phyloP scores from a whole-genome alignment of 2,329 filamentous ascomycete species.

The Rhexocercosporidium sp. region DNA sequence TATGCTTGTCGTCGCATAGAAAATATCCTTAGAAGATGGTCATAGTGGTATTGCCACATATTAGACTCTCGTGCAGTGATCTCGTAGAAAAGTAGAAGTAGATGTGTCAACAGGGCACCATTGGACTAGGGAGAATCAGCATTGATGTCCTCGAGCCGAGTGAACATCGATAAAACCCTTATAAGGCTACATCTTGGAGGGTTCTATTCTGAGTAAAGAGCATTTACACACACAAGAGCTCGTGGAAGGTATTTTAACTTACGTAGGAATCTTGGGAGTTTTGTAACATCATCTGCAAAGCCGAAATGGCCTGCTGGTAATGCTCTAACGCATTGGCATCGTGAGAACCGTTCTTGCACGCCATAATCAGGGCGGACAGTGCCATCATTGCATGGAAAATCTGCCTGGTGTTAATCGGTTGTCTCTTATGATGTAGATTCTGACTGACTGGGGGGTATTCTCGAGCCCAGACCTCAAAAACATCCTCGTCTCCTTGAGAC shows the following conservation, averaged over 20 bases:
- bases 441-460: slow-evolving; percentile 50
- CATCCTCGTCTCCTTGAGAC: slow-evolving; percentile 42
- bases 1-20: slow-evolving; percentile 50
- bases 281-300: slow-evolving; percentile 50
- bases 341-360: too few species aligned
- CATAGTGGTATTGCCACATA: slow-evolving; percentile 58
- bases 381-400: too few species aligned
- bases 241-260: neutral
- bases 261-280: slow-evolving; percentile 53
- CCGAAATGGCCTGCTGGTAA: slow-evolving; percentile 57
- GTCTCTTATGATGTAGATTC: neutral
- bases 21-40: slow-evolving; percentile 55
- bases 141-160: neutral
- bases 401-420: neutral
- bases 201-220: too few species aligned
- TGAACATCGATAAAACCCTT: neutral
- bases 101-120: slow-evolving; percentile 49
- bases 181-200: neutral
- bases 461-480: slow-evolving; percentile 53
- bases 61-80: slow-evolving; percentile 41
- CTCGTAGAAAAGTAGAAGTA: slow-evolving; percentile 11
- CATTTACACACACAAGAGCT: too few species aligned
- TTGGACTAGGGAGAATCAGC: slow-evolving; percentile 46
- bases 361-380: too few species aligned
- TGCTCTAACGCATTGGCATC: slow-evolving; percentile 59